These are phyloP conservation scores for Eudorina sp. DNA, from an alignment of 139 green algal species.

Conservation along the genomic window DNA sequence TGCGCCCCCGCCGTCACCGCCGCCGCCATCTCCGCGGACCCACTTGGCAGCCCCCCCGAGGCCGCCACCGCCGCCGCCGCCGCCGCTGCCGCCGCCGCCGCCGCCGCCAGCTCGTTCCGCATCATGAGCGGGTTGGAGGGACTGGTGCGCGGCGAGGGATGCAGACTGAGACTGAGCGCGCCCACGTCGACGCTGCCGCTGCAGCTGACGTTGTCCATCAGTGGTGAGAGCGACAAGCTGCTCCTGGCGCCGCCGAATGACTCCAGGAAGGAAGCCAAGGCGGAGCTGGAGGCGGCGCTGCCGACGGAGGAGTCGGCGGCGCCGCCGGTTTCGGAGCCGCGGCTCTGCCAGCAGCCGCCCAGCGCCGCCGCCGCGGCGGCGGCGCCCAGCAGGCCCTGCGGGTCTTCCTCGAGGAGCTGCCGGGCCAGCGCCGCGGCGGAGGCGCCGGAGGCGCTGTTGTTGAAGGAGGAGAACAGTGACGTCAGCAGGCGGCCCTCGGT, in stretches of 20 bases:
- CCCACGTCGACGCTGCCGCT: slow-evolving; percentile 1
- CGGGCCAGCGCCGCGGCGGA: not conserved
- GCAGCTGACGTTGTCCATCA: not conserved
- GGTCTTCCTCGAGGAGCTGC: slow-evolving; percentile 1
- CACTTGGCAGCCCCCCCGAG: not conserved
- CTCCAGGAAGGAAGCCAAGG: slow-evolving; percentile 28
- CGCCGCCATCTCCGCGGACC: not conserved
- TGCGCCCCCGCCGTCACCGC: too few relatives aligned
- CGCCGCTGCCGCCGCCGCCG: not conserved
- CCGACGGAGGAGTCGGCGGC: not conserved
- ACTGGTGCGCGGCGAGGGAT: not conserved
- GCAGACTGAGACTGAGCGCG: not conserved
- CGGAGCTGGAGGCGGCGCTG: not conserved
- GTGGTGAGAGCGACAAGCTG: not conserved
- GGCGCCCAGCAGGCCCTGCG: not conserved
- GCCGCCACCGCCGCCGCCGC: not conserved
- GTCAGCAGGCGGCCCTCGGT: not conserved
- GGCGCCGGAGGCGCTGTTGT: too few relatives aligned
- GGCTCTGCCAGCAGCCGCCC: too few relatives aligned
- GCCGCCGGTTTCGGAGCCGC: not conserved
- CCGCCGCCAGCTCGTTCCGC: not conserved
- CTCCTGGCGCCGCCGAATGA: slow-evolving; percentile 16
- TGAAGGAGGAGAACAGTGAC: not conserved
- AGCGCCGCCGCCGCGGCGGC: not conserved
- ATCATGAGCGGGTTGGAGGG: slow-evolving; percentile 11